Percentiles rank a stretch among this genome's conserved stretches.
Evolutionary conservation across 1,284 basidiomycete species (phyloP).

Genomic region (Leccinum solheimii): DNA sequence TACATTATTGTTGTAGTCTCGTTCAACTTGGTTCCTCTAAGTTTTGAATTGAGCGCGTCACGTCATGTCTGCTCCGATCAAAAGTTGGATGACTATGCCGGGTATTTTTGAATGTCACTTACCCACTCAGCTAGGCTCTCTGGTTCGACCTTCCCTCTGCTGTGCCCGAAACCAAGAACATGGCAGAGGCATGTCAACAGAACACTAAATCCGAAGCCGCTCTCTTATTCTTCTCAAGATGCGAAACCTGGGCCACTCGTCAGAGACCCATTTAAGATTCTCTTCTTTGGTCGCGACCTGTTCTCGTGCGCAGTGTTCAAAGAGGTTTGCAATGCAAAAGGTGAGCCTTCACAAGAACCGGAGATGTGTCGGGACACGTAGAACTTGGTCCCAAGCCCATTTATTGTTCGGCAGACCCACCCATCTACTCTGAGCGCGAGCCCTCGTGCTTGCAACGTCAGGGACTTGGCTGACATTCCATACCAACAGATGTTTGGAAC

Average conservation of each 20-base stretch:
- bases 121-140: neutral
- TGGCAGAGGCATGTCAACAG: neutral
- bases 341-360: constrained; percentile 27
- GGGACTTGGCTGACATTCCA: constrained; percentile 11
- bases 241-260: neutral
- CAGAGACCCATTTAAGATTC: constrained; percentile 41
- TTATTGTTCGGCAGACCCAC: neutral
- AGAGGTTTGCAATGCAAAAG: constrained; percentile 40
- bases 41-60: neutral
- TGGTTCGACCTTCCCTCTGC: neutral
- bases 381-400: no score
- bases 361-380: neutral
- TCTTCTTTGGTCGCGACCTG: constrained; percentile 58
- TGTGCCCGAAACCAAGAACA: neutral
- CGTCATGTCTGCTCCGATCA: neutral
- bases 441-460: neutral
- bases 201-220: neutral
- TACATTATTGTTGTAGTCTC: no score
- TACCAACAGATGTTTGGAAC: constrained; percentile 30
- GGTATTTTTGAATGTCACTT: neutral
- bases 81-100: neutral
- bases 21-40: neutral
- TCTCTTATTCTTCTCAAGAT: neutral
- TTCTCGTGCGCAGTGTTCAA: constrained; percentile 56
- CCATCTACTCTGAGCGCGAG: neutral